Percentiles rank a stretch among this genome's conserved stretches.
Conservation (phyloP, 148 eudicot genomes). For the Nepenthes mirabilis region DNA sequence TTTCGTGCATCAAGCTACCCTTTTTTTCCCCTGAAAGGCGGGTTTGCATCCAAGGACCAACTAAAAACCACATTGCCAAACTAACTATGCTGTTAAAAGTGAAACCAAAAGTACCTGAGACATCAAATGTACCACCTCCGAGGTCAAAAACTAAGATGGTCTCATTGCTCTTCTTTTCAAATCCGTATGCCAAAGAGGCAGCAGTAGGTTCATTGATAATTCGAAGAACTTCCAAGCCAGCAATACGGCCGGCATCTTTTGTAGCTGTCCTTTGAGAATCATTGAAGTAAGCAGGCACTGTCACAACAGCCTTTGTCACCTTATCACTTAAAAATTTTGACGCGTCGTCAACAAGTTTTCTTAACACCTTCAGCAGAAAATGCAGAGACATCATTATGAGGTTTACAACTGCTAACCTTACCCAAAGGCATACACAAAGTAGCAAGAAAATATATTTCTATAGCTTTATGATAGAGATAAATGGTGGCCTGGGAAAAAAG, state of each 20-base stretch:
- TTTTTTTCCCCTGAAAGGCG: no score
- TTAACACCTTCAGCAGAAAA: conserved; percentile 30
- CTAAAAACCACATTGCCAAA: no score
- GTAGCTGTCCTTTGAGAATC: conserved; percentile 75
- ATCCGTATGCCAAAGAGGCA: conserved; percentile 70
- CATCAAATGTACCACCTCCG: conserved; percentile 80
- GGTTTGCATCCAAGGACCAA: no score
- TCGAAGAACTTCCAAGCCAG: conserved; percentile 60
- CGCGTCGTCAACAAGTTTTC: conserved; percentile 74
- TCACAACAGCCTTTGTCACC: conserved; percentile 66
- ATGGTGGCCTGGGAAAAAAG: no score
- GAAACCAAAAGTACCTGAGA: conserved; percentile 33
- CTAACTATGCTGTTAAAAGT: no score
- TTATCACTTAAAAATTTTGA: conserved; percentile 54
- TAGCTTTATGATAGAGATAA: no score
- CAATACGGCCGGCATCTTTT: conserved; percentile 60
- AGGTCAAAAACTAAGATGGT: conserved; percentile 67
- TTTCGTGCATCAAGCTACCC: no score
- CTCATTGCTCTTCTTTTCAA: conserved; percentile 54
- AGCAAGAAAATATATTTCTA: no score
- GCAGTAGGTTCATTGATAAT: conserved; percentile 75
- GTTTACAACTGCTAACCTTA: no score
- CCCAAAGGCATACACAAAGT: no score
- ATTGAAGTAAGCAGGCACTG: conserved; percentile 71
- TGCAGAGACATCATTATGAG: no score